Evolutionary conservation across 352 stramenopile genomes (phyloP), one percentile per base, ranked within the genome.

Genomic region (Phytophthora cryptogea): DNA sequence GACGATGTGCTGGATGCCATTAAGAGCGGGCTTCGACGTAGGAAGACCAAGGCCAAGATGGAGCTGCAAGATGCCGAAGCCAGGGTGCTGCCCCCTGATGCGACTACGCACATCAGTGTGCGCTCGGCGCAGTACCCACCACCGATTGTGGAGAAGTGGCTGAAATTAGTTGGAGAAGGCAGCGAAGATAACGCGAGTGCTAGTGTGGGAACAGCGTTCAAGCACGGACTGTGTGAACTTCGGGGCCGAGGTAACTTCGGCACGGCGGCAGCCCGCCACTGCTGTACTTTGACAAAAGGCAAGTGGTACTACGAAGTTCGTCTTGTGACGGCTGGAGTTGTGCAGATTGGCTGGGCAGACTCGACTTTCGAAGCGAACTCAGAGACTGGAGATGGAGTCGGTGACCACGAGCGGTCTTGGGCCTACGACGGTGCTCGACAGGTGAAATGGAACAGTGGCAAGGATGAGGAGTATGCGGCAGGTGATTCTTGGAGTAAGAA

Each of bases 311-410:
- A 96, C 65, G 92, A 98, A 56, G 92, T 97, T 13, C 82, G 83
- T 26, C 72, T 98, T 9, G 59, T 96, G 31, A 96, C 89, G 7
- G 83, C 83, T 62, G 92, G 90, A 14, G 74, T 97, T 10, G 90
- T 96, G 46, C 93, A 98, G 65, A 63, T 98, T 47, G 93, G 93
- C n/a, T 98, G 92, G 93, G 88, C 90, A 7, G 87, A 96, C 57
- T 77, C 66, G 8, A 76, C 76, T 3, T 97, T 97, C 49, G 66
- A 66, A 14, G 78, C 81, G 8, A 83, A 94, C 46, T 94, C 87
- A 1, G 83, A 78, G 42, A 75, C 75, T 1, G 93, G 91, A 43
- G 84, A 98, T 57, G 93, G 93, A 10, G 90, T 97, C 4, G 93
- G 93, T 31, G 93, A 98, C 66, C 84, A 96, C 54, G 75, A 68